These are phyloP conservation scores for Pelargonium myrrhifolium DNA, from an alignment of 441 rosid species.

Conservation along the genomic window DNA sequence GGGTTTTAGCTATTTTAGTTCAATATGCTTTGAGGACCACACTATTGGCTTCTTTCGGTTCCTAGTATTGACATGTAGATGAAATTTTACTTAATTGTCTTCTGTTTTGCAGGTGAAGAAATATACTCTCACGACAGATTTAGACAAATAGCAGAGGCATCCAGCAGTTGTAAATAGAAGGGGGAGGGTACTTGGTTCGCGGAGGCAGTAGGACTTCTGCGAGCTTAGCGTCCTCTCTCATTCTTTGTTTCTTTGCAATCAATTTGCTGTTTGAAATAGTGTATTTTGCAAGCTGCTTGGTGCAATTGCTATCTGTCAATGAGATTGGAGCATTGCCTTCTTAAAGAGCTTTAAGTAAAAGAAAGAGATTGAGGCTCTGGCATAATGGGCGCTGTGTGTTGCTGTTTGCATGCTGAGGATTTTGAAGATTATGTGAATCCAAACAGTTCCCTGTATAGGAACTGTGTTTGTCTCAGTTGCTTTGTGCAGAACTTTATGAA, in stretches of 20 bases:
- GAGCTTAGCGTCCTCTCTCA: conserved; percentile 69
- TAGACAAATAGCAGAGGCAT: conserved; percentile 19
- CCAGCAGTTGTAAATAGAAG: conserved; percentile 18
- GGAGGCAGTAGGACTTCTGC: conserved; percentile 45
- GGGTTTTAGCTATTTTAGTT: conserved; percentile 7
- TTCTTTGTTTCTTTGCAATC: conserved; percentile 9
- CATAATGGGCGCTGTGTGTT: conserved; percentile 79
- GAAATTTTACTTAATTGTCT: neutral
- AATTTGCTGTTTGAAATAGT: conserved; percentile 11
- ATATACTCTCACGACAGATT: conserved; percentile 14
- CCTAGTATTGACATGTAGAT: neutral
- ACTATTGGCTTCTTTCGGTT: conserved; percentile 14
- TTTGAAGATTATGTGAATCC: conserved; percentile 68
- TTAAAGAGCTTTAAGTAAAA: conserved; percentile 19
- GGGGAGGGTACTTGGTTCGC: conserved; percentile 54
- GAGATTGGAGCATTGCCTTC: conserved; percentile 19
- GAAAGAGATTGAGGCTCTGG: conserved; percentile 24
- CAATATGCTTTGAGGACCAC: conserved; percentile 7
- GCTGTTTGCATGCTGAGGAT: conserved; percentile 64
- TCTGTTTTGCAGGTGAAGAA: conserved; percentile 37
- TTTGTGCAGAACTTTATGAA: conserved; percentile 54
- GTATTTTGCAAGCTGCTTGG: conserved; percentile 9
- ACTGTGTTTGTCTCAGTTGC: conserved; percentile 70
- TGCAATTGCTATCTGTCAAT: conserved; percentile 21
- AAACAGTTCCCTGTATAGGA: conserved; percentile 56